These are phyloP conservation scores for Aspergillus indologenus DNA, from an alignment of 495 filamentous ascomycete genomes.

Conservation along the genomic window DNA sequence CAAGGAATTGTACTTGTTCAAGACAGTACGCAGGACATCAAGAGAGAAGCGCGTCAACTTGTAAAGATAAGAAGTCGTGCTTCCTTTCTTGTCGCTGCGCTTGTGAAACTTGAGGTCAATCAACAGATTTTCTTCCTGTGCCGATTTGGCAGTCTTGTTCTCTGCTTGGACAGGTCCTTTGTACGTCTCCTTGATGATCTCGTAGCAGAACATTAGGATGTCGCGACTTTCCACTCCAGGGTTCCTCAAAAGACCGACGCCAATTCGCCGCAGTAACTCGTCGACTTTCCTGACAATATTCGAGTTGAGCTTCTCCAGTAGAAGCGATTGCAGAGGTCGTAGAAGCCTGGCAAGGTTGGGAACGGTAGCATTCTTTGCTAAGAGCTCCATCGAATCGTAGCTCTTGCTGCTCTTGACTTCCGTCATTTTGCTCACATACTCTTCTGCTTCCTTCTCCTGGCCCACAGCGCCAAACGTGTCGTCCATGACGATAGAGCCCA, in stretches of 20 bases:
- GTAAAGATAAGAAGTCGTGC: constrained; percentile 70
- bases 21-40: constrained; percentile 74
- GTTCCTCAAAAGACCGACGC: constrained; percentile 78
- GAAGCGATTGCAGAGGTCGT: constrained; percentile 68
- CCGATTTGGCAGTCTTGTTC: constrained; percentile 46
- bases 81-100: constrained; percentile 57
- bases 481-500: constrained; percentile 88
- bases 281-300: constrained; percentile 84
- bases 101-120: constrained; percentile 71
- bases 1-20: constrained; percentile 77
- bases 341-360: constrained; percentile 70
- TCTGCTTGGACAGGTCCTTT: constrained; percentile 39
- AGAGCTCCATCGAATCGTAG: constrained; percentile 93
- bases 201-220: constrained; percentile 86
- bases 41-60: constrained; percentile 85
- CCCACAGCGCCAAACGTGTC: constrained; percentile 96
- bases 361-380: constrained; percentile 76
- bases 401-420: constrained; percentile 98
- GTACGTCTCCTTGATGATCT: constrained; percentile 85
- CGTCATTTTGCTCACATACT: constrained; percentile 92
- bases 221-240: constrained; percentile 69
- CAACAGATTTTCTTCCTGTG: constrained; percentile 67
- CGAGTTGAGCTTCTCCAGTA: constrained; percentile 77
- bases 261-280: constrained; percentile 79
- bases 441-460: constrained; percentile 94